Percentiles rank a stretch among this genome's conserved stretches.
Conservation (phyloP, 768 basidiomycete genomes). For the Auricularia sp. region DNA sequence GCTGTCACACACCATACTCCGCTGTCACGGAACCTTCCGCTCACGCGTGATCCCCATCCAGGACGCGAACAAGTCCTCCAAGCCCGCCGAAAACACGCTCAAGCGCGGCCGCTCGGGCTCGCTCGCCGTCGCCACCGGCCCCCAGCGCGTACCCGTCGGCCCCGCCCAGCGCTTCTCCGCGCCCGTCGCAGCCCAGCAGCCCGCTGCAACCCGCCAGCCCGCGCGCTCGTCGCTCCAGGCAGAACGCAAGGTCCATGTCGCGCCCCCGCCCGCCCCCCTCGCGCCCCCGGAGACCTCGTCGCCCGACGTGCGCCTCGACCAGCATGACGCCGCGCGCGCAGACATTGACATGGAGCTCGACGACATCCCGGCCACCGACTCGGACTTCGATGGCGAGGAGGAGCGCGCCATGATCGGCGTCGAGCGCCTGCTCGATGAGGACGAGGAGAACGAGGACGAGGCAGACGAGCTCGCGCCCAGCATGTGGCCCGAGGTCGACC, state of each 20-base stretch:
- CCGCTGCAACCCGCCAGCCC: conserved; percentile 13
- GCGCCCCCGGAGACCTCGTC: conserved; percentile 26
- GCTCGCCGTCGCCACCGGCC: conserved; percentile 17
- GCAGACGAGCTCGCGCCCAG: conserved; percentile 18
- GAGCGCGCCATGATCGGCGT: not conserved
- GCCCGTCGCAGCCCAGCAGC: conserved; percentile 13
- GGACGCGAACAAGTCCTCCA: conserved; percentile 23
- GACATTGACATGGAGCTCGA: conserved; percentile 49
- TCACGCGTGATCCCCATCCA: conserved; percentile 17
- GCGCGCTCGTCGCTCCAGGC: not conserved
- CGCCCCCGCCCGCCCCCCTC: conserved; percentile 29
- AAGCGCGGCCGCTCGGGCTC: conserved; percentile 12
- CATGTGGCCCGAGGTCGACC: conserved; percentile 62
- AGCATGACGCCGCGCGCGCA: conserved; percentile 21
- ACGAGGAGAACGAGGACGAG: conserved; percentile 18
- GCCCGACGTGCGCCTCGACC: conserved; percentile 32
- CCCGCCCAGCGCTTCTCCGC: conserved; percentile 10
- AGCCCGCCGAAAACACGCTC: conserved; percentile 7
- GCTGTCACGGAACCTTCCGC: conserved; percentile 8
- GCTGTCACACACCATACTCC: conserved; percentile 36
- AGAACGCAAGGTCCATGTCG: conserved; percentile 26
- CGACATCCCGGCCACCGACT: not conserved
- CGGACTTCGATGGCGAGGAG: not conserved
- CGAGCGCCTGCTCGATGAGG: not conserved
- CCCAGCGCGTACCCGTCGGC: conserved; percentile 8